Percentiles rank a stretch among this genome's conserved stretches.
Conservation (phyloP, 2,329 filamentous ascomycete genomes). For the Rutstroemia sydowiana region DNA sequence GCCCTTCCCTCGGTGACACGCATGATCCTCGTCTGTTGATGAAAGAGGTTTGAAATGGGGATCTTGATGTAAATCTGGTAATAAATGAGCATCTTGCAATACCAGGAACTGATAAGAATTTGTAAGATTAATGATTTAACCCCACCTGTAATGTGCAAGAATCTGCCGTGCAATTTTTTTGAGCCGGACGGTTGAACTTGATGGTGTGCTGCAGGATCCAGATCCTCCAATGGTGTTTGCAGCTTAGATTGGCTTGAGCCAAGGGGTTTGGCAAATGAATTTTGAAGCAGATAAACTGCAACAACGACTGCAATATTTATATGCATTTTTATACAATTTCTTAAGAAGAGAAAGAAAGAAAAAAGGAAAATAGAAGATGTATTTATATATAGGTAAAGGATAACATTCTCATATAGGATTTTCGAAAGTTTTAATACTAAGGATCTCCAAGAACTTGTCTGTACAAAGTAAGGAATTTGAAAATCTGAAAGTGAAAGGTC, state of each 20-base stretch:
- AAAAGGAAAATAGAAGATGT: neutral
- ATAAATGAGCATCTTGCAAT: constrained; percentile 19
- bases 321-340: constrained; percentile 17
- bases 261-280: constrained; percentile 21
- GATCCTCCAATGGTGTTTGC: constrained; percentile 26
- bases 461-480: no score
- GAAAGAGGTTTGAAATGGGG: constrained; percentile 75
- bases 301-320: constrained; percentile 14
- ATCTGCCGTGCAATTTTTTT: constrained; percentile 59
- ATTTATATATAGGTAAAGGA: neutral
- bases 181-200: constrained; percentile 13
- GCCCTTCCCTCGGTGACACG: constrained; percentile 75
- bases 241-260: constrained; percentile 15
- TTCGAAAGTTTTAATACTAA: no score
- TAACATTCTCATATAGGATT: constrained; percentile 6
- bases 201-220: constrained; percentile 15
- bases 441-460: no score
- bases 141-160: constrained; percentile 83
- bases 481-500: no score
- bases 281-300: constrained; percentile 21
- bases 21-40: constrained; percentile 57
- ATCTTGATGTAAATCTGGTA: constrained; percentile 86
- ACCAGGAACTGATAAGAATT: neutral
- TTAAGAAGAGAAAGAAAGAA: neutral
- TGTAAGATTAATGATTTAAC: constrained; percentile 10